Percentiles rank a stretch among this genome's conserved stretches.
These are phyloP conservation scores for Trichoderma virens DNA, from an alignment of 495 filamentous ascomycete species.

Conservation along the genomic window DNA sequence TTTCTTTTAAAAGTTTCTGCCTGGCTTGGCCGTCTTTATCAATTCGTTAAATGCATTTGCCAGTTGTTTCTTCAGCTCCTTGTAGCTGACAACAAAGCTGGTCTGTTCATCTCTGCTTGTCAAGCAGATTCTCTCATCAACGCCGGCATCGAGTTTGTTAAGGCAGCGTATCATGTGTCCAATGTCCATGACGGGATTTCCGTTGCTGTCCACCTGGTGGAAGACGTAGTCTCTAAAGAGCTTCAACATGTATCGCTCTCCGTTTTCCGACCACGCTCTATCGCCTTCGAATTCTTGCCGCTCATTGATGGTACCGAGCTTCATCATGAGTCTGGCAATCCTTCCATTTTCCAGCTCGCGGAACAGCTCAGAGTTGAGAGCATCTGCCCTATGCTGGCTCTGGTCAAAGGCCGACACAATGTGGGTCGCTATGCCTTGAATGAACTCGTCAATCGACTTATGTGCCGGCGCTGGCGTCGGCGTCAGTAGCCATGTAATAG, in stretches of 20 bases:
- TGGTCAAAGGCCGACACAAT: conserved; percentile 63
- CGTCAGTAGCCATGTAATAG: conserved; percentile 67
- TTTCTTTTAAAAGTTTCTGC: background rate
- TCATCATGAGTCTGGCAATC: conserved; percentile 70
- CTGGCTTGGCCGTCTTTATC: conserved; percentile 17
- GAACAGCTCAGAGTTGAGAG: conserved; percentile 46
- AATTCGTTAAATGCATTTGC: conserved; percentile 76
- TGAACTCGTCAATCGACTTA: conserved; percentile 70
- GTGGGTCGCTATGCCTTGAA: conserved; percentile 67
- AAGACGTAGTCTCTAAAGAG: conserved; percentile 96
- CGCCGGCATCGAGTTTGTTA: conserved; percentile 87
- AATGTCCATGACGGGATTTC: conserved; percentile 71
- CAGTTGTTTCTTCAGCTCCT: conserved; percentile 74
- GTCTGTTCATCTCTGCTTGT: conserved; percentile 86
- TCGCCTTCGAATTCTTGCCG: conserved; percentile 75
- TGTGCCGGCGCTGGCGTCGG: conserved; percentile 40
- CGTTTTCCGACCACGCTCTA: conserved; percentile 75
- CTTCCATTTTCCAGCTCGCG: conserved; percentile 90
- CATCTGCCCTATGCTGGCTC: conserved; percentile 66
- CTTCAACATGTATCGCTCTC: conserved; percentile 83
- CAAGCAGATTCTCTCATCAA: conserved; percentile 76
- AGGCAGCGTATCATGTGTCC: conserved; percentile 76
- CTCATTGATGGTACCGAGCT: conserved; percentile 79
- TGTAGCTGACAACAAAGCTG: conserved; percentile 76
- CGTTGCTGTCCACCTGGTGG: conserved; percentile 81